Evolutionary conservation across 176 grass and related monocot genomes (phyloP), one percentile per base, ranked within the genome.

Genomic region (Ananas comosus): DNA sequence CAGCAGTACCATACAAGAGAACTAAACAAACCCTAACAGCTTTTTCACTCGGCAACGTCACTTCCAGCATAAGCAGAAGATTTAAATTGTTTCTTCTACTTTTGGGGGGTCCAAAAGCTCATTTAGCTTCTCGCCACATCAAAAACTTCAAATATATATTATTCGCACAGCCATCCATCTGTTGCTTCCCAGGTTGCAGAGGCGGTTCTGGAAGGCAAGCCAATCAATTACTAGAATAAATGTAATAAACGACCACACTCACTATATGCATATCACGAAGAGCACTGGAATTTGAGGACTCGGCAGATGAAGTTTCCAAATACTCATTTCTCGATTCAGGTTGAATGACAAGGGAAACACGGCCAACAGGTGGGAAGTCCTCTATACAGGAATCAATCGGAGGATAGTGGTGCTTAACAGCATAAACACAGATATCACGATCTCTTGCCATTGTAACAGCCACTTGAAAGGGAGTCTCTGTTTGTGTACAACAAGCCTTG

Each of bases 371-470:
- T 1, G 87, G 78, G 27, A 77, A 74, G 50, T 93, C 94, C 29
- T 99, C 87, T 59, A 99, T 80, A 89, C 94, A 99, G 50, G 94
- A 99, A 76, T 90, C 70, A 13, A 93, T 81, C 19, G 94, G 69
- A 64, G 86, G 86, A 51, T 59, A 83, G 23, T 99, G 87, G 68
- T 99, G 89, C 74, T 90, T 90, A 12, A 99, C 94, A 66, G 75
- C 14, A 64, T 74, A 70, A 64, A 76, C 19, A 16, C 24, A 72
- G 14, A 1, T 72, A 78, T 73, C 18, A 12, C 1, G 0, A 65
- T 77, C 29, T 14, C 49, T 52, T 16, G 65, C 64, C 11, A 72
- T 48, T 63, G 51, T 13, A 52, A 28, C 12, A 23, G 33, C 11
- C 13, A 25, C 21, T 28, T 24, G 50, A 63, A 59, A 69, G 13